Conservation (phyloP, 768 basidiomycete species). For the Russula sp. region DNA sequence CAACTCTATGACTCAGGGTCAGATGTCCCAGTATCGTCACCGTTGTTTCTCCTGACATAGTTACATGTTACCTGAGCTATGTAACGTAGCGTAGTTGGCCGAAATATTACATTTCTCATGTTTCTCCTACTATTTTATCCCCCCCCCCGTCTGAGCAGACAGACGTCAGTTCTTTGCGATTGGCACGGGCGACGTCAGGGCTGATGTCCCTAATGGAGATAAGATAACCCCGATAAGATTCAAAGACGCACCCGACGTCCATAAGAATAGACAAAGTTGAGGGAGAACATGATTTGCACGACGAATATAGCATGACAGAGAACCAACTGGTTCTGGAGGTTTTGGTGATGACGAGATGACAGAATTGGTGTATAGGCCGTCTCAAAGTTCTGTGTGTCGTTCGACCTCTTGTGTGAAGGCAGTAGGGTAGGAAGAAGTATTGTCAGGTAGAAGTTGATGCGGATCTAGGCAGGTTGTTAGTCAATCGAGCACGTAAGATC, state of each 20-base stretch:
- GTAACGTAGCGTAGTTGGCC: no score
- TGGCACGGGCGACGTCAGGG: no score
- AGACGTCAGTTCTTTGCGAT: no score
- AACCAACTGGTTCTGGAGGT: slow-evolving; percentile 3
- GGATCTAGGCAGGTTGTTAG: background rate
- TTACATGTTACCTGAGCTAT: no score
- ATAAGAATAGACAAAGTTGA: slow-evolving; percentile 3
- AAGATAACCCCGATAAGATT: no score
- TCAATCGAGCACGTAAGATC: background rate
- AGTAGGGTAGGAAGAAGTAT: slow-evolving; percentile 1
- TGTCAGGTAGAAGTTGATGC: slow-evolving; percentile 11
- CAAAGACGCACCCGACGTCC: background rate
- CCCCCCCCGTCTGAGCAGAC: no score
- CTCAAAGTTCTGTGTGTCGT: background rate
- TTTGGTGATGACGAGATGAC: slow-evolving; percentile 9
- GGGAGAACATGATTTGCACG: slow-evolving; percentile 5
- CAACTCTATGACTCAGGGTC: no score
- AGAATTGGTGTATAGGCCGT: background rate
- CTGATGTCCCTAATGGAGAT: no score
- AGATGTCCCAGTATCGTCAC: no score
- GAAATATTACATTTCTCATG: no score
- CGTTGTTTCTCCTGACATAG: no score
- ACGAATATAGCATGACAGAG: slow-evolving; percentile 16
- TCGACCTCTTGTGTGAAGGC: background rate
- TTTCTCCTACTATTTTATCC: no score